A percentile compares a stretch with the other conserved stretches of the same genome.
phyloP scores from a whole-genome alignment of 805 yeast genomes.

The Nakazawaea holstii region DNA sequence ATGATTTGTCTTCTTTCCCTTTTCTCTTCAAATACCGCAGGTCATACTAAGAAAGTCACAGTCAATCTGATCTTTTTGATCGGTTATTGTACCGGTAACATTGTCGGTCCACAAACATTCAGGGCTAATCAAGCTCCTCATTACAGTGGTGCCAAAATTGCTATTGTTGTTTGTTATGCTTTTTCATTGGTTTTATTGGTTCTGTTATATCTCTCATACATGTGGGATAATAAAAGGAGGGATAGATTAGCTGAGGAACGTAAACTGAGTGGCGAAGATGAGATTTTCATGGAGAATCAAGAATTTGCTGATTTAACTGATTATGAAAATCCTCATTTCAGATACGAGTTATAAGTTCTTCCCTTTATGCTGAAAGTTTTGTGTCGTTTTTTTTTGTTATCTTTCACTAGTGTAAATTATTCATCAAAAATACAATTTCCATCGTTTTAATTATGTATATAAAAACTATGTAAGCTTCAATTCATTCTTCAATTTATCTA shows the following conservation, averaged over 20 bases:
- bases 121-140: slow-evolving; percentile 50
- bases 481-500: slow-evolving; percentile 28
- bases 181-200: slow-evolving; percentile 24
- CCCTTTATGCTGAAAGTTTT: neutral
- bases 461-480: slow-evolving; percentile 22
- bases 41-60: slow-evolving; percentile 67
- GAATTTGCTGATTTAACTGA: slow-evolving; percentile 34
- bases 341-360: slow-evolving; percentile 29
- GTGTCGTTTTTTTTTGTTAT: neutral
- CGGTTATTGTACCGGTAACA: slow-evolving; percentile 63
- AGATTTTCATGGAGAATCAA: slow-evolving; percentile 16
- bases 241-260: slow-evolving; percentile 18
- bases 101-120: slow-evolving; percentile 74
- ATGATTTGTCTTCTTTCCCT: slow-evolving; percentile 22
- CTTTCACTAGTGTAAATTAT: neutral
- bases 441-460: neutral
- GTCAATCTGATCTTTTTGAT: slow-evolving; percentile 54
- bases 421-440: neutral
- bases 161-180: slow-evolving; percentile 31
- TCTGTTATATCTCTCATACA: slow-evolving; percentile 22
- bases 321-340: slow-evolving; percentile 48
- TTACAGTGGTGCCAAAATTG: slow-evolving; percentile 48
- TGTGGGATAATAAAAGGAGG: slow-evolving; percentile 16
- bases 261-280: slow-evolving; percentile 18
- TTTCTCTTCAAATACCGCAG: slow-evolving; percentile 46